Conservation (phyloP, 306 rosid genomes). For the Citrullus colocynthis region DNA sequence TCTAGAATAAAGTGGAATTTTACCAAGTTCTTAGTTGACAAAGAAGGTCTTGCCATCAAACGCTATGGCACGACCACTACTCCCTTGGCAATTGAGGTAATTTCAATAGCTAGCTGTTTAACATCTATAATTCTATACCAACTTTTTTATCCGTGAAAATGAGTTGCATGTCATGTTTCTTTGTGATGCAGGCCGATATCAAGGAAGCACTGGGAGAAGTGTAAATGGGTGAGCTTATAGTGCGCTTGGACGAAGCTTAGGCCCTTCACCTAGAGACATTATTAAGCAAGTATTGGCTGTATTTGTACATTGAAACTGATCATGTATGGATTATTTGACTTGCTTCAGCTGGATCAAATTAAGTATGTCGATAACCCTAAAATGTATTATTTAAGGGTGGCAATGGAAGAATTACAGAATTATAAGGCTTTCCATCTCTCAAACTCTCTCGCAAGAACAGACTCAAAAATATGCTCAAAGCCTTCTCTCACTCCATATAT, state of each 20-base stretch:
- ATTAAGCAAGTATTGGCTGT: not conserved
- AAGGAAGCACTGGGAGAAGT: slow-evolving; percentile 67
- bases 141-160: not conserved
- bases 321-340: not conserved
- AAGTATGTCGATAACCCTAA: too few relatives aligned
- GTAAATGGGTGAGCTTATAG: slow-evolving; percentile 12
- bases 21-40: slow-evolving; percentile 70
- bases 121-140: not conserved
- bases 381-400: too few relatives aligned
- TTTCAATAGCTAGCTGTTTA: not conserved
- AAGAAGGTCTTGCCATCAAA: slow-evolving; percentile 47
- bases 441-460: too few relatives aligned
- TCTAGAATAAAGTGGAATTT: slow-evolving; percentile 86
- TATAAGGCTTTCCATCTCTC: too few relatives aligned
- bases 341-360: too few relatives aligned
- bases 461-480: too few relatives aligned
- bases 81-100: slow-evolving; percentile 63
- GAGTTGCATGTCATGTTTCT: not conserved
- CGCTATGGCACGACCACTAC: slow-evolving; percentile 64
- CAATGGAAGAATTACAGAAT: too few relatives aligned
- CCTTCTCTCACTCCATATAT: too few relatives aligned
- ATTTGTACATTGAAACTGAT: not conserved
- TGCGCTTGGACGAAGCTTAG: not conserved
- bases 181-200: slow-evolving; percentile 41
- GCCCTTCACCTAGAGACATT: not conserved